Conservation (phyloP, 2,329 filamentous ascomycete species). For the Blastomyces silverae region DNA sequence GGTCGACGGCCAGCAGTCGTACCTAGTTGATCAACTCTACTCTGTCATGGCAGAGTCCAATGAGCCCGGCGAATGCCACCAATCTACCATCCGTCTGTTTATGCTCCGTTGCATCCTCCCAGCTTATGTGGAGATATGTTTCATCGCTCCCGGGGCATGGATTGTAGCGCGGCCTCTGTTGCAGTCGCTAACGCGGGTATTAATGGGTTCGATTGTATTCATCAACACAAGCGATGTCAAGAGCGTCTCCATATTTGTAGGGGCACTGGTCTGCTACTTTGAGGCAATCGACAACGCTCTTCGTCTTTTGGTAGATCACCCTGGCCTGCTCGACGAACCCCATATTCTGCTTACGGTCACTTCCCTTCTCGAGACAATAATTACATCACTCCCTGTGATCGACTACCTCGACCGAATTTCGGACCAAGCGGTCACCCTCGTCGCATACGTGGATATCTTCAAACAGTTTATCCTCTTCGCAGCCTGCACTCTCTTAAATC, state of each 20-base stretch:
- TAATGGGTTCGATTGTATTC: slow-evolving; percentile 42
- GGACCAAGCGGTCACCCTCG: slow-evolving; percentile 23
- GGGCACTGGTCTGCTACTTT: slow-evolving; percentile 37
- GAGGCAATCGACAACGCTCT: slow-evolving; percentile 35
- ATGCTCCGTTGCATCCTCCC: slow-evolving; percentile 52
- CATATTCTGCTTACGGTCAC: slow-evolving; percentile 35
- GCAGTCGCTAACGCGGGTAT: slow-evolving; percentile 40
- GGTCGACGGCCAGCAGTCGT: slow-evolving; percentile 51
- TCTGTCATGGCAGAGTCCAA: slow-evolving; percentile 44
- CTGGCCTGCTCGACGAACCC: slow-evolving; percentile 34
- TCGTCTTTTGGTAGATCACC: slow-evolving; percentile 32
- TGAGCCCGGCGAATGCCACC: slow-evolving; percentile 37
- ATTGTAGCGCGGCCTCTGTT: slow-evolving; percentile 49
- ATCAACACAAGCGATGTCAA: slow-evolving; percentile 39
- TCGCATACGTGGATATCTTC: slow-evolving; percentile 37
- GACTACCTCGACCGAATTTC: slow-evolving; percentile 44
- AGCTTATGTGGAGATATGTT: slow-evolving; percentile 48
- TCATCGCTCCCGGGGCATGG: slow-evolving; percentile 45
- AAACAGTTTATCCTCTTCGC: slow-evolving; percentile 36
- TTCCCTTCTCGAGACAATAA: slow-evolving; percentile 39
- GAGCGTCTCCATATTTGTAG: slow-evolving; percentile 34
- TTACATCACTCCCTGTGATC: slow-evolving; percentile 37
- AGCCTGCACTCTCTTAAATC: slow-evolving; percentile 25
- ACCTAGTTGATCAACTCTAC: slow-evolving; percentile 50
- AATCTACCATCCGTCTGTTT: slow-evolving; percentile 46